Percentiles rank a stretch among this genome's conserved stretches.
Evolutionary conservation across 176 grass and related monocot genomes (phyloP).

Genomic region (Musa troglodytarum): DNA sequence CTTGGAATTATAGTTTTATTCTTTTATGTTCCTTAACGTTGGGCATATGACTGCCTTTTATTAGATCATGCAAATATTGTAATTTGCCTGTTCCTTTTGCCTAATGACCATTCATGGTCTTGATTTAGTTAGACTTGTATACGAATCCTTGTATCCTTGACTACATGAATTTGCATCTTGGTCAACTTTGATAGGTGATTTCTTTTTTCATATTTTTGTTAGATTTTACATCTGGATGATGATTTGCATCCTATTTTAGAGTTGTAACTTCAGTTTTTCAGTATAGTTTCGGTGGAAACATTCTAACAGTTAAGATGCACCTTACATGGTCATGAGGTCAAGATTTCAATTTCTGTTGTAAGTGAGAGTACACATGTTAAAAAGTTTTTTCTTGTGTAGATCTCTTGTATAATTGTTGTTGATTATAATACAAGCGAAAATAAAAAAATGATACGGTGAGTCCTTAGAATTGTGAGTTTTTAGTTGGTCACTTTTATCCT

Average conservation of each 20-base stretch:
- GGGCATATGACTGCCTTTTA: not conserved
- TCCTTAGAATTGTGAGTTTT: not conserved
- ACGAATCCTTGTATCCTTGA: too few relatives aligned
- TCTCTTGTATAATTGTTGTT: not conserved
- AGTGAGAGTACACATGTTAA: too few relatives aligned
- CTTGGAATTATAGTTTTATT: not conserved
- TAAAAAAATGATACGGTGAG: not conserved
- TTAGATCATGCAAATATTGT: not conserved
- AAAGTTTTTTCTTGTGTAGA: not conserved
- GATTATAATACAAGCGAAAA: not conserved
- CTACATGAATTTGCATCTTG: too few relatives aligned
- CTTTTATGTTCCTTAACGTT: not conserved
- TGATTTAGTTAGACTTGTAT: not conserved
- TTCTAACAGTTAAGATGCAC: too few relatives aligned
- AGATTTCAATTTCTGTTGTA: too few relatives aligned
- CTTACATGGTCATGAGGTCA: too few relatives aligned
- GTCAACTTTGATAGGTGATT: too few relatives aligned
- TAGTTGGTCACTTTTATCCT: not conserved
- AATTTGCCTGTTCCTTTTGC: not conserved
- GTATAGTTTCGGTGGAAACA: too few relatives aligned
- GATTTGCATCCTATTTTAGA: not conserved
- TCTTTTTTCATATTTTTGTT: not conserved
- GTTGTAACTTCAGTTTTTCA: not conserved
- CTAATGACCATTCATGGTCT: not conserved
- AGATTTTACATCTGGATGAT: not conserved